Percentiles rank a stretch among this genome's conserved stretches.
Evolutionary conservation across 257 asterid genomes (phyloP).

Genomic region (Cinchona pubescens): DNA sequence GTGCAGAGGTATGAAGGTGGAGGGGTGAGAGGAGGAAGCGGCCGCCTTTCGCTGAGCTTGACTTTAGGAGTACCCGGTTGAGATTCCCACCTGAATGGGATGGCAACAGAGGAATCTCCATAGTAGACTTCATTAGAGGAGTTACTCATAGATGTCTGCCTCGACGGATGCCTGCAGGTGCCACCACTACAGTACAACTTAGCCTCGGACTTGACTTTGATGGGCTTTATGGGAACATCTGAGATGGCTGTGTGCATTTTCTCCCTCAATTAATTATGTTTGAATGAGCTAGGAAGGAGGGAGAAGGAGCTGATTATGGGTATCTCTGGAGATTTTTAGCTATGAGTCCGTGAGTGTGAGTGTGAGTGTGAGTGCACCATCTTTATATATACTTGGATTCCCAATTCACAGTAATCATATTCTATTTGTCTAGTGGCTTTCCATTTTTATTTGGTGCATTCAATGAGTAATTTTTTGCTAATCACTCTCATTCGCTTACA

Average conservation of each 20-base stretch:
- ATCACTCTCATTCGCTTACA: no score
- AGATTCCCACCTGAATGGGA: conserved; percentile 43
- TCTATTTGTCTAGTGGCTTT: background rate
- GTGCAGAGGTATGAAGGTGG: conserved; percentile 35
- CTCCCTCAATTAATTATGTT: background rate
- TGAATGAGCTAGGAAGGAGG: background rate
- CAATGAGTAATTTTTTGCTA: no score
- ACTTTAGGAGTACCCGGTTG: conserved; percentile 39
- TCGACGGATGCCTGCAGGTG: conserved; percentile 21
- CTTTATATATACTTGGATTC: conserved; percentile 19
- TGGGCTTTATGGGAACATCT: conserved; percentile 21
- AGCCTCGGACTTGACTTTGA: conserved; percentile 17
- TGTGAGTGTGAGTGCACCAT: background rate
- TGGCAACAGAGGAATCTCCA: conserved; percentile 21
- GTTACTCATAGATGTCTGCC: conserved; percentile 19
- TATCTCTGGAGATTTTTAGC: no score
- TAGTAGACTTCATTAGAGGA: conserved; percentile 27
- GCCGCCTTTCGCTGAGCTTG: conserved; percentile 13
- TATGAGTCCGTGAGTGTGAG: background rate
- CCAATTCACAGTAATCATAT: background rate
- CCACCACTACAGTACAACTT: conserved; percentile 1
- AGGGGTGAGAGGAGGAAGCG: conserved; percentile 41
- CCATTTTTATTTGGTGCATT: background rate
- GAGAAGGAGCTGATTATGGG: no score
- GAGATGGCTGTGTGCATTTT: conserved; percentile 16